phyloP scores from a whole-genome alignment of 345 rosid genomes.

The Brassica nigra region DNA sequence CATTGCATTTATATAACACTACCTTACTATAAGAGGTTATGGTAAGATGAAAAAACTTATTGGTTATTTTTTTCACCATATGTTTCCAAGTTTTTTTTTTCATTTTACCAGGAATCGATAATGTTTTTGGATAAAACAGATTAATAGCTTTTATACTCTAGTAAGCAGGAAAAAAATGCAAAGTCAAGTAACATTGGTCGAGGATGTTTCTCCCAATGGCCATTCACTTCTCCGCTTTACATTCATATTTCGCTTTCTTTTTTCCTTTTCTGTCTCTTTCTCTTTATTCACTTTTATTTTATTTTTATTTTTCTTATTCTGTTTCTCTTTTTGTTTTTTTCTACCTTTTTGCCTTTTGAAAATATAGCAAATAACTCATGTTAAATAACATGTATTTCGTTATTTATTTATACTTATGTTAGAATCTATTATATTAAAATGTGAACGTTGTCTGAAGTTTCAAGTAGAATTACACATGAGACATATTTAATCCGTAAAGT shows the following conservation, averaged over 20 bases:
- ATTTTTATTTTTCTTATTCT: slow-evolving; percentile 43
- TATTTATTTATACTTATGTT: not conserved
- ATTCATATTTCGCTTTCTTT: slow-evolving; percentile 57
- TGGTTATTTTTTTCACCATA: not conserved
- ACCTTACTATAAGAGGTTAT: not conserved
- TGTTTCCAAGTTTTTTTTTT: not conserved
- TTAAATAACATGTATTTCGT: not conserved
- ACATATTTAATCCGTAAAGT: not conserved
- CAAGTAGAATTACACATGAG: not conserved
- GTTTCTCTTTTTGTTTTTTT: slow-evolving; percentile 52
- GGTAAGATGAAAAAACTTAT: not conserved
- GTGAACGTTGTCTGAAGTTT: not conserved
- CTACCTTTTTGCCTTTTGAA: slow-evolving; percentile 21
- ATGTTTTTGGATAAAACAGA: slow-evolving; percentile 5
- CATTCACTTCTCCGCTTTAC: slow-evolving; percentile 32
- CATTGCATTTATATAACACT: not conserved
- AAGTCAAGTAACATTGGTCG: slow-evolving; percentile 20
- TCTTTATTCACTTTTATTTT: slow-evolving; percentile 28
- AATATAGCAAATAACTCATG: slow-evolving; percentile 10
- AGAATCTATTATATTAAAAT: not conserved
- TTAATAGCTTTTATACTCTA: slow-evolving; percentile 10
- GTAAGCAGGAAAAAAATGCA: slow-evolving; percentile 28
- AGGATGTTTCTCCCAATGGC: slow-evolving; percentile 23
- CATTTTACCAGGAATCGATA: slow-evolving; percentile 11
- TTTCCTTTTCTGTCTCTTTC: slow-evolving; percentile 19